phyloP scores from a whole-genome alignment of 1,284 basidiomycete genomes.

The Leccinum proximum region DNA sequence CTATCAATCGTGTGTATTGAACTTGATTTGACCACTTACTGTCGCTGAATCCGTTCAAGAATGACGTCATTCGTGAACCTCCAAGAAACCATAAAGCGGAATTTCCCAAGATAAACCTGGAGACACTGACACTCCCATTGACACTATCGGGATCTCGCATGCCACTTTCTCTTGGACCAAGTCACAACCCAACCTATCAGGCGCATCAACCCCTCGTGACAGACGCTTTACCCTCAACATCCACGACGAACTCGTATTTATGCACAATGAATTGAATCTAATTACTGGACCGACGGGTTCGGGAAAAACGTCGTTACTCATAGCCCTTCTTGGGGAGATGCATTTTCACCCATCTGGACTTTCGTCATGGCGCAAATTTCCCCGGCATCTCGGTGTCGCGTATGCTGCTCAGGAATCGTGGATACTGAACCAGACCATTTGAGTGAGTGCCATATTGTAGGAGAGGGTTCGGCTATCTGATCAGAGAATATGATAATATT shows the following conservation, averaged over 20 bases:
- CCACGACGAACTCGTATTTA: conserved; percentile 54
- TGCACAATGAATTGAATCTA: conserved; percentile 55
- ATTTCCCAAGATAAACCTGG: background rate
- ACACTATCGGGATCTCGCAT: conserved; percentile 31
- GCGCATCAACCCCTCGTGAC: conserved; percentile 17
- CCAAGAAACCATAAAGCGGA: conserved; percentile 6
- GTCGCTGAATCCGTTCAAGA: conserved; percentile 3
- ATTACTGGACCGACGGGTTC: conserved; percentile 61
- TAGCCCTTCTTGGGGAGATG: conserved; percentile 49
- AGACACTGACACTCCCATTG: background rate
- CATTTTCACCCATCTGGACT: conserved; percentile 8
- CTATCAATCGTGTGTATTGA: conserved; percentile 7
- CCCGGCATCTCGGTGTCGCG: conserved; percentile 52
- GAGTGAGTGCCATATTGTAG: conserved; percentile 18
- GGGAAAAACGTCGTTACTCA: conserved; percentile 49
- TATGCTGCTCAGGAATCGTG: conserved; percentile 67
- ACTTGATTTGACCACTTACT: background rate
- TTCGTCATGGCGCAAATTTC: conserved; percentile 48
- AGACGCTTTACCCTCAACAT: conserved; percentile 45
- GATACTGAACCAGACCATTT: conserved; percentile 52
- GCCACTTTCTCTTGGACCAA: conserved; percentile 33
- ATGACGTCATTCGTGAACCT: conserved; percentile 2
- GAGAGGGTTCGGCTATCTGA: conserved; percentile 24
- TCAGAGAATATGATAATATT: conserved; percentile 9
- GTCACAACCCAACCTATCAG: conserved; percentile 8